These are phyloP conservation scores for Ceratocystis alfenasii DNA, from an alignment of 2,329 filamentous ascomycete genomes.

Conservation along the genomic window DNA sequence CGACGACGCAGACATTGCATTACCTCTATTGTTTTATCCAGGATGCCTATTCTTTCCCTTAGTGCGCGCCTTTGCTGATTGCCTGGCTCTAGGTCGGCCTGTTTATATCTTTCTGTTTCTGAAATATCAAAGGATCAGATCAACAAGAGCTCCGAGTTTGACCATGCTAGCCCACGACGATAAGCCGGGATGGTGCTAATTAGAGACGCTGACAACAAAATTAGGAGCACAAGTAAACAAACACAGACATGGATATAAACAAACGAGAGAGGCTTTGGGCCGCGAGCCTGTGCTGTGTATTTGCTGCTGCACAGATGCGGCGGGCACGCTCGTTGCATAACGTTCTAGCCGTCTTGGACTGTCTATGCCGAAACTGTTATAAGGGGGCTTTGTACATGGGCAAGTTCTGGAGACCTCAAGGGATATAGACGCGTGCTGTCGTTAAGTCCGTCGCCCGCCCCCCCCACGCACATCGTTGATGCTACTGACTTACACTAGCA, in stretches of 20 bases:
- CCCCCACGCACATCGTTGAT: not conserved
- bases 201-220: not conserved
- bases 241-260: not conserved
- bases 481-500: not conserved
- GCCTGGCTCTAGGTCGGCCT: not conserved
- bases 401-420: not conserved
- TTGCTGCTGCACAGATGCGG: not conserved
- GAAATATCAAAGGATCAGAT: slow-evolving; percentile 10
- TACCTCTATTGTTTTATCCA: not conserved
- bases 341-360: slow-evolving; percentile 12
- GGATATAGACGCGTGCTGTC: not conserved
- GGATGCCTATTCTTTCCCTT: not conserved
- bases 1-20: too few relatives aligned
- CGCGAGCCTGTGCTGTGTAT: not conserved
- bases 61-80: not conserved
- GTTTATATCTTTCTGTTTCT: not conserved
- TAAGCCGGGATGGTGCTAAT: slow-evolving; percentile 10
- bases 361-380: not conserved
- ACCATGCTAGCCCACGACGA: not conserved
- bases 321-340: not conserved
- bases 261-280: not conserved
- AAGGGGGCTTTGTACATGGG: too few relatives aligned
- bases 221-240: slow-evolving; percentile 9
- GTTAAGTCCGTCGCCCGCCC: not conserved
- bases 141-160: not conserved